Evolutionary conservation across 495 filamentous ascomycete species (phyloP).

Genomic region (Penicillium dipodomyicola): DNA sequence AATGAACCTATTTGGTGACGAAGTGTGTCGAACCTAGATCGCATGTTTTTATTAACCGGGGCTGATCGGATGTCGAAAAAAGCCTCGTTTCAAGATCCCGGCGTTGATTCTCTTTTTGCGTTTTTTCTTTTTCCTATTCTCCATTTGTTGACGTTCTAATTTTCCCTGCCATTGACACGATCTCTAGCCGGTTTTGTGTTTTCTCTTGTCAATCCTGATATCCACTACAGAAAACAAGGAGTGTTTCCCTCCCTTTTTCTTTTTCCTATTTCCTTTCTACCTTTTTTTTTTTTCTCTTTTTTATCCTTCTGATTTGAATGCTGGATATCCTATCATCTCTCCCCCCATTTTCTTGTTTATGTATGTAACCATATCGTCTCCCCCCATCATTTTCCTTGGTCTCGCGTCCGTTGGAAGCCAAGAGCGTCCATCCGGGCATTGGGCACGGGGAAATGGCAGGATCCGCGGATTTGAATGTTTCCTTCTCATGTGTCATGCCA

Average conservation of each 20-base stretch:
- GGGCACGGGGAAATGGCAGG: slow-evolving; percentile 36
- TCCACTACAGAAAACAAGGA: slow-evolving; percentile 42
- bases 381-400: slow-evolving; percentile 32
- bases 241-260: slow-evolving; percentile 15
- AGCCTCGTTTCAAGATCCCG: slow-evolving; percentile 37
- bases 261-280: slow-evolving; percentile 18
- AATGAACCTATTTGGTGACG: slow-evolving; percentile 45
- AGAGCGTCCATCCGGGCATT: slow-evolving; percentile 28
- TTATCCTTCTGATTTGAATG: slow-evolving; percentile 34
- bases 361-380: slow-evolving; percentile 44
- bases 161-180: slow-evolving; percentile 37
- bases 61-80: slow-evolving; percentile 33
- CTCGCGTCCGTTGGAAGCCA: slow-evolving; percentile 31
- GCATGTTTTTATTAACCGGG: slow-evolving; percentile 35
- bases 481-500: slow-evolving; percentile 46
- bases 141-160: slow-evolving; percentile 26
- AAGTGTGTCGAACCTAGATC: slow-evolving; percentile 39
- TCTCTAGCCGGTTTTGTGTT: slow-evolving; percentile 45
- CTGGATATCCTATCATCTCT: slow-evolving; percentile 46
- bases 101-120: slow-evolving; percentile 43
- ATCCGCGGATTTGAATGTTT: slow-evolving; percentile 40
- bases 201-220: slow-evolving; percentile 29
- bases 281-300: slow-evolving; percentile 15
- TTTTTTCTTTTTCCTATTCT: slow-evolving; percentile 20
- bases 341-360: slow-evolving; percentile 29